phyloP scores from a whole-genome alignment of 225 moss, liverwort and hornwort species.

The Climacium dendroides region DNA sequence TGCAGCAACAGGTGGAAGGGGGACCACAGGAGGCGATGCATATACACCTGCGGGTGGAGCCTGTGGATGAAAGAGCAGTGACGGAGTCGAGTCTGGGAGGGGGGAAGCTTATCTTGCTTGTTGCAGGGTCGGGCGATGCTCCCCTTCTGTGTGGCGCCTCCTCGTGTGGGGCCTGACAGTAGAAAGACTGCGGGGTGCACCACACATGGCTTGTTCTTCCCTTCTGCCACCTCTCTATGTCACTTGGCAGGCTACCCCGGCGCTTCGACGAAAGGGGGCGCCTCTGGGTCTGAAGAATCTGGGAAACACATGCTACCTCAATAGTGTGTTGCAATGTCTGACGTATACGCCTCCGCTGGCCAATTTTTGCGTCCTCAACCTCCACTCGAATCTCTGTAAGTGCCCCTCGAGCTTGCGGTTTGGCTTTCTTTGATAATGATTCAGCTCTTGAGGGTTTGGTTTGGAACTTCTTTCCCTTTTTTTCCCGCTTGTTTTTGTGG shows the following conservation, averaged over 20 bases:
- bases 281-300: conserved; percentile 74
- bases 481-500: too few relatives aligned
- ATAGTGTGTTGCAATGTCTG: conserved; percentile 80
- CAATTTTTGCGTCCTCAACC: conserved; percentile 59
- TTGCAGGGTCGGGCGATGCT: conserved; percentile 40
- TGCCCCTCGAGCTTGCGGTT: background rate
- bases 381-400: conserved; percentile 59
- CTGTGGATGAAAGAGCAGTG: background rate
- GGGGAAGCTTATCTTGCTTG: background rate
- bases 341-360: conserved; percentile 83
- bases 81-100: background rate
- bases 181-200: conserved; percentile 10
- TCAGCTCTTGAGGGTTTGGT: background rate
- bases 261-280: conserved; percentile 50
- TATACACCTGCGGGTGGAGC: background rate
- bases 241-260: conserved; percentile 35
- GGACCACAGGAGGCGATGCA: conserved; percentile 7
- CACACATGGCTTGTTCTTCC: conserved; percentile 50
- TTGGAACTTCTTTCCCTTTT: too few relatives aligned
- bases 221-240: conserved; percentile 47
- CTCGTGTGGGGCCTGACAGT: conserved; percentile 47
- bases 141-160: conserved; percentile 46
- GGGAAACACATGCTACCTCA: conserved; percentile 81
- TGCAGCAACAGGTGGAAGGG: background rate
- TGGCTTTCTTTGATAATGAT: background rate